These are phyloP conservation scores for Wickerhamiella brachini DNA, from an alignment of 805 yeast species.

Conservation along the genomic window DNA sequence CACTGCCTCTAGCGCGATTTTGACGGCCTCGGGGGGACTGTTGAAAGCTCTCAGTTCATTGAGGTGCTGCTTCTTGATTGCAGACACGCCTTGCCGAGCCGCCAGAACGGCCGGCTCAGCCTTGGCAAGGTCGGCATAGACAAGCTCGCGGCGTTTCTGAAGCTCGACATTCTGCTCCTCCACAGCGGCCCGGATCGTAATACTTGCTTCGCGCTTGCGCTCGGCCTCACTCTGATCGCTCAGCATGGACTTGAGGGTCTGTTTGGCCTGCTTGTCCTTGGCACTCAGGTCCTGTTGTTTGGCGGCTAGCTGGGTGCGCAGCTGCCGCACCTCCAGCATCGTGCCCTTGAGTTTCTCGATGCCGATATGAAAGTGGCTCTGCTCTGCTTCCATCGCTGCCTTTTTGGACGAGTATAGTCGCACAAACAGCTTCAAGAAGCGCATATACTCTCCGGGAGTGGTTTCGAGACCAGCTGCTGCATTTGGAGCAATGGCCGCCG, in stretches of 20 bases:
- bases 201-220: slow-evolving; percentile 72
- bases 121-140: slow-evolving; percentile 47
- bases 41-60: slow-evolving; percentile 81
- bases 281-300: slow-evolving; percentile 36
- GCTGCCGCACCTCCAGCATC: slow-evolving; percentile 50
- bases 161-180: slow-evolving; percentile 53
- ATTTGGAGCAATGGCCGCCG: background rate
- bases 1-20: slow-evolving; percentile 74
- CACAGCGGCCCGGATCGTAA: slow-evolving; percentile 58
- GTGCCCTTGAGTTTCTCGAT: slow-evolving; percentile 65
- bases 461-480: background rate
- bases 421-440: slow-evolving; percentile 29
- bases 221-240: slow-evolving; percentile 86
- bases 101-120: slow-evolving; percentile 79
- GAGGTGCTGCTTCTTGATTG: slow-evolving; percentile 81
- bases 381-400: slow-evolving; percentile 42
- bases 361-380: slow-evolving; percentile 61
- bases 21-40: slow-evolving; percentile 82
- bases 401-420: slow-evolving; percentile 32
- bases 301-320: slow-evolving; percentile 39
- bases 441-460: slow-evolving; percentile 44
- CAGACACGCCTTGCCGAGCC: slow-evolving; percentile 81
- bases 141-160: slow-evolving; percentile 37
- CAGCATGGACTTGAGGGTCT: slow-evolving; percentile 61
- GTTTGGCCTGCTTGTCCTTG: slow-evolving; percentile 58